Percentiles rank a stretch among this genome's conserved stretches.
phyloP scores from a whole-genome alignment of 495 filamentous ascomycete genomes.

The Glarea lozoyensis region DNA sequence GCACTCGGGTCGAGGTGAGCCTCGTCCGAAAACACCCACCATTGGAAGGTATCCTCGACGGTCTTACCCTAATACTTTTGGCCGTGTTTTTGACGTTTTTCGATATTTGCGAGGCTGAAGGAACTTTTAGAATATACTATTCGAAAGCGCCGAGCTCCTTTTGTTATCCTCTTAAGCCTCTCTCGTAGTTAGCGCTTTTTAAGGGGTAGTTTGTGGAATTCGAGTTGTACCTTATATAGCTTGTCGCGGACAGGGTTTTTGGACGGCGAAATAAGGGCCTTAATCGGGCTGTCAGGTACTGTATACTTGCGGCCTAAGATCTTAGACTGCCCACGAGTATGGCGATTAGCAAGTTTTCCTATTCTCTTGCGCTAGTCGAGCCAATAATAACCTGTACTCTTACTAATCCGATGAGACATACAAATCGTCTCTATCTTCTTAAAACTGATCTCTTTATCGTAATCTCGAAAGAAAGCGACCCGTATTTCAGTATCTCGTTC shows the following conservation, averaged over 20 bases:
- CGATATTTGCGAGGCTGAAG: not conserved
- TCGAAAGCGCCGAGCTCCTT: not conserved
- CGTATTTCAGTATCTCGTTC: too few relatives aligned
- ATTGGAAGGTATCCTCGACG: not conserved
- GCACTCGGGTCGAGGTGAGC: not conserved
- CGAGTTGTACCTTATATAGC: constrained; percentile 11
- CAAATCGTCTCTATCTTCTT: too few relatives aligned
- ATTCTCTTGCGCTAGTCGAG: not conserved
- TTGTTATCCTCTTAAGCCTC: not conserved
- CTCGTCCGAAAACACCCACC: constrained; percentile 1
- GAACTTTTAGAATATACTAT: not conserved
- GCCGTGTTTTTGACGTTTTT: not conserved
- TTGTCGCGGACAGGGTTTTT: constrained; percentile 3
- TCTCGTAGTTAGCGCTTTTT: not conserved
- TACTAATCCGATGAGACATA: too few relatives aligned
- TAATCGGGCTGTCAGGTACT: not conserved
- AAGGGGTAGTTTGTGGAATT: not conserved
- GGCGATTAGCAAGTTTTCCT: not conserved
- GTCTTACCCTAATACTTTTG: not conserved
- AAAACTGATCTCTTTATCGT: too few relatives aligned
- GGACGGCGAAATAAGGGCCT: not conserved
- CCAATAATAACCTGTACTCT: not conserved
- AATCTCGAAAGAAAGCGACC: too few relatives aligned
- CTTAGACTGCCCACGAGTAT: not conserved
- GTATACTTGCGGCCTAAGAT: not conserved